Percentiles rank a stretch among this genome's conserved stretches.
These are phyloP conservation scores for Yarrowia alimentaria DNA, from an alignment of 805 yeast genomes.

Conservation along the genomic window DNA sequence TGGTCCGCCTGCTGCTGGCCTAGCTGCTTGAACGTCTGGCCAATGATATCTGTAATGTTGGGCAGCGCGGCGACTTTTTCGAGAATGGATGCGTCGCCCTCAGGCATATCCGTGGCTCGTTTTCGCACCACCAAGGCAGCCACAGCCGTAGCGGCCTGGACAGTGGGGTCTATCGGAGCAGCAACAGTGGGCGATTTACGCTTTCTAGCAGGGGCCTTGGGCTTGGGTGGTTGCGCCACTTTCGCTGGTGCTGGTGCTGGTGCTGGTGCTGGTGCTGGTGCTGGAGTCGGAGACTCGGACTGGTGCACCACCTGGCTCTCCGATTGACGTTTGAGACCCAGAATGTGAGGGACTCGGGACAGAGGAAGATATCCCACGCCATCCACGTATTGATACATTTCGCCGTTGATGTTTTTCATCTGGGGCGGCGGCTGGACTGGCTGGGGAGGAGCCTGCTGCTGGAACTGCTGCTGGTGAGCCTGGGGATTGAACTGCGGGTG, in stretches of 20 bases:
- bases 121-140: not conserved
- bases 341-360: too few species aligned
- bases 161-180: not conserved
- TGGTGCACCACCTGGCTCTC: too few species aligned
- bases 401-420: too few species aligned
- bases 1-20: not conserved
- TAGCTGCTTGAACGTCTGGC: not conserved
- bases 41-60: constrained; percentile 1
- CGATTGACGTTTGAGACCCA: too few species aligned
- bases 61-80: not conserved
- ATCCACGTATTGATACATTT: too few species aligned
- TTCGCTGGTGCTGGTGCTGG: not conserved
- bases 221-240: not conserved
- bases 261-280: not conserved
- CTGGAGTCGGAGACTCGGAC: too few species aligned
- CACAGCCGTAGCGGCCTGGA: not conserved
- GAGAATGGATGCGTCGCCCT: constrained; percentile 4
- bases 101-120: constrained; percentile 7
- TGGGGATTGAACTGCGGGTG: too few species aligned
- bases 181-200: too few species aligned
- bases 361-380: too few species aligned
- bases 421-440: too few species aligned
- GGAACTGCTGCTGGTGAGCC: too few species aligned
- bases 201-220: not conserved
- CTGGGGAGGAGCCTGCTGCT: too few species aligned